Evolutionary conservation across 331 rosid species (phyloP).

Genomic region (Saraca asoca): DNA sequence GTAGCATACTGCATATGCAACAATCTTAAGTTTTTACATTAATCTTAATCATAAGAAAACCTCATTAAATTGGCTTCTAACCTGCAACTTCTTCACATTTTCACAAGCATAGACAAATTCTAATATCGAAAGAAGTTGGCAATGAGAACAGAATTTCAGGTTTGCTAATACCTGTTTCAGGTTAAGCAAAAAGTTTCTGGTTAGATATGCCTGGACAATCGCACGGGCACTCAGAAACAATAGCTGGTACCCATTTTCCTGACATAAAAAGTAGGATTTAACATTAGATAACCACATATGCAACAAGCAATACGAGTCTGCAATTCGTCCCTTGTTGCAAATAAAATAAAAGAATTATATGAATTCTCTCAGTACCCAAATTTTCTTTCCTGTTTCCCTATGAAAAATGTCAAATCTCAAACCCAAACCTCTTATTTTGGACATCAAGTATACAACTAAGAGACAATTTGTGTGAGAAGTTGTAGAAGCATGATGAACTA

Average conservation of each 20-base stretch:
- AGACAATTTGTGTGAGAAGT: too few relatives aligned
- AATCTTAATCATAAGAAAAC: not conserved
- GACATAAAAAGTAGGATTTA: constrained; percentile 33
- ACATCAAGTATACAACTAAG: too few relatives aligned
- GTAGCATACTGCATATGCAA: not conserved
- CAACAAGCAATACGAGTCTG: too few relatives aligned
- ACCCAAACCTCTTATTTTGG: too few relatives aligned
- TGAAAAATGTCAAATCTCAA: too few relatives aligned
- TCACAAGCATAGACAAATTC: constrained; percentile 13
- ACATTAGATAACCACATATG: not conserved
- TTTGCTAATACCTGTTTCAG: constrained; percentile 71
- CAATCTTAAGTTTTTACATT: too few relatives aligned
- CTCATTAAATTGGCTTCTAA: not conserved
- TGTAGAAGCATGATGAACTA: too few relatives aligned
- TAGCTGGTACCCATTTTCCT: constrained; percentile 98
- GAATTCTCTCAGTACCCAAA: too few relatives aligned
- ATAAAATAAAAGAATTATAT: too few relatives aligned
- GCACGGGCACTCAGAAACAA: constrained; percentile 97
- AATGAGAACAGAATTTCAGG: constrained; percentile 17
- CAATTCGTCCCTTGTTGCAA: too few relatives aligned
- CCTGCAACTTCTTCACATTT: not conserved
- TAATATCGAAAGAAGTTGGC: constrained; percentile 18
- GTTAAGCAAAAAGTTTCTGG: constrained; percentile 80
- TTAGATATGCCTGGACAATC: constrained; percentile 90
- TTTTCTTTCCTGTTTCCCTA: too few relatives aligned